Conservation (phyloP, 2,329 filamentous ascomycete species). For the Diaporthe humulicola region DNA sequence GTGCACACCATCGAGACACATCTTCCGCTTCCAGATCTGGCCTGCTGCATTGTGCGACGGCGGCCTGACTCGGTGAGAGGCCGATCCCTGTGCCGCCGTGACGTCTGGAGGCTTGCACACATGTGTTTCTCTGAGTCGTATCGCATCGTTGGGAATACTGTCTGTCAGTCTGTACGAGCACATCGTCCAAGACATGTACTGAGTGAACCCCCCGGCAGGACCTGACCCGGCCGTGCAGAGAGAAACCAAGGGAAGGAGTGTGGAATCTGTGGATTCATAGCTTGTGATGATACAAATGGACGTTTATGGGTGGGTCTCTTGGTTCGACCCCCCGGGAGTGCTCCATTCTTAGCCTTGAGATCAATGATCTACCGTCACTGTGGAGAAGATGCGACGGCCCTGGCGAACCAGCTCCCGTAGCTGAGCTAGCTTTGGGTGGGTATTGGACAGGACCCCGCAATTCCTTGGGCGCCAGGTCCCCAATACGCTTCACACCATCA, state of each 20-base stretch:
- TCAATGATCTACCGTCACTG: conserved; percentile 32
- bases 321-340: conserved; percentile 13
- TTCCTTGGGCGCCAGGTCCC: conserved; percentile 28
- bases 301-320: conserved; percentile 10
- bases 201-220: not conserved
- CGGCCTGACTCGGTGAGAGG: conserved; percentile 31
- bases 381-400: conserved; percentile 19
- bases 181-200: conserved; percentile 13
- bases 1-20: conserved; percentile 8
- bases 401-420: conserved; percentile 33
- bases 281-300: conserved; percentile 13
- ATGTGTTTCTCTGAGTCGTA: conserved; percentile 5
- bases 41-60: conserved; percentile 38
- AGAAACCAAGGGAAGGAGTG: not conserved
- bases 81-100: conserved; percentile 31
- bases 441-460: conserved; percentile 35
- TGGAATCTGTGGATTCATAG: conserved; percentile 16
- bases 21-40: conserved; percentile 30
- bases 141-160: conserved; percentile 8
- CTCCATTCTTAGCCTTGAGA: conserved; percentile 27
- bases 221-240: not conserved
- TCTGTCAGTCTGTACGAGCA: not conserved
- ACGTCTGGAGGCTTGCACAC: conserved; percentile 16
- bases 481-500: conserved; percentile 33
- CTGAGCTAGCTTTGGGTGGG: conserved; percentile 30